Evolutionary conservation across 202 grass and related monocot genomes (phyloP).

Genomic region (Zizania palustris): DNA sequence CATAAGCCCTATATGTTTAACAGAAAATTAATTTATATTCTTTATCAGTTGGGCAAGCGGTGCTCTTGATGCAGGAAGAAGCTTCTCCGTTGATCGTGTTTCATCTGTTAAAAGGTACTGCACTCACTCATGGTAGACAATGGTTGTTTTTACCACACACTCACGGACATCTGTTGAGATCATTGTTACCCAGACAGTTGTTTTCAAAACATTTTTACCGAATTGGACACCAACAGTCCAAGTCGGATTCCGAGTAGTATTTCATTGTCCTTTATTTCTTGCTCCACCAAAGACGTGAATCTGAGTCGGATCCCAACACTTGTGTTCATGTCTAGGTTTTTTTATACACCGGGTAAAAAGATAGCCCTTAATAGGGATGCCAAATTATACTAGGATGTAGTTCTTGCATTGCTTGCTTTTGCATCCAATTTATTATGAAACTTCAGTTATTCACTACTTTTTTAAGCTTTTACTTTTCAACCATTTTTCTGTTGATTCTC

Average conservation of each 20-base stretch:
- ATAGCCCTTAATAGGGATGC: neutral
- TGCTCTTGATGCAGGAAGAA: conserved; percentile 83
- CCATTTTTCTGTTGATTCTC: conserved; percentile 20
- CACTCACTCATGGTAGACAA: neutral
- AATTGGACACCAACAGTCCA: neutral
- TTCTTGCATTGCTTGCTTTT: neutral
- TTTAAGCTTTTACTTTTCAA: neutral
- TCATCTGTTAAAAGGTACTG: conserved; percentile 86
- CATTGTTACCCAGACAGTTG: neutral
- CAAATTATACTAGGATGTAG: neutral
- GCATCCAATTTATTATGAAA: conserved; percentile 13
- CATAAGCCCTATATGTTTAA: conserved; percentile 18
- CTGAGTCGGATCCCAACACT: neutral
- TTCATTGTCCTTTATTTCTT: neutral
- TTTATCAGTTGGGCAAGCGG: conserved; percentile 92
- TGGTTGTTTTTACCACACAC: neutral
- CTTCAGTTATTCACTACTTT: conserved; percentile 1
- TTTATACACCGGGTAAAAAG: neutral
- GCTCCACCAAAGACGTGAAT: neutral
- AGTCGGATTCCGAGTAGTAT: neutral
- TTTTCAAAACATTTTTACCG: neutral
- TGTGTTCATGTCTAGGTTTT: neutral
- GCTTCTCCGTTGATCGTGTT: conserved; percentile 59
- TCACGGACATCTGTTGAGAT: neutral
- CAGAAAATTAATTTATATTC: conserved; percentile 13